Percentiles rank a stretch among this genome's conserved stretches.
Conservation (phyloP, 106 monocot genomes). For the Posidonia australis region DNA sequence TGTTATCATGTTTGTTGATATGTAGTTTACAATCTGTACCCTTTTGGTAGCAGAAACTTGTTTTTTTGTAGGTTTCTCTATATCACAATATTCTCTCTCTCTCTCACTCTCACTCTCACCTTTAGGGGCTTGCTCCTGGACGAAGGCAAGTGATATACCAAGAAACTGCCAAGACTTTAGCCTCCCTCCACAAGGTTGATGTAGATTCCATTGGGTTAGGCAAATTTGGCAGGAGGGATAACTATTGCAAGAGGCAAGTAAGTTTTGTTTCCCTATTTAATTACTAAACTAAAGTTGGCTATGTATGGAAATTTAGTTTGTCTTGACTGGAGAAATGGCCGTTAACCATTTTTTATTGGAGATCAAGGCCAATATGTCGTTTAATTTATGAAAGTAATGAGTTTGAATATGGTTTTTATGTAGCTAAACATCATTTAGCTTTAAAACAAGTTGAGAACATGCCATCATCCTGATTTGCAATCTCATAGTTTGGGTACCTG, state of each 20-base stretch:
- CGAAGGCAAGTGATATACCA: slow-evolving; percentile 55
- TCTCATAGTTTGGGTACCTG: too few species aligned
- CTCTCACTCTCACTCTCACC: too few species aligned
- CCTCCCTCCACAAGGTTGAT: slow-evolving; percentile 76
- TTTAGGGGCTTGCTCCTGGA: slow-evolving; percentile 61
- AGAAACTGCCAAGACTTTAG: slow-evolving; percentile 63
- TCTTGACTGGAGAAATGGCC: background rate
- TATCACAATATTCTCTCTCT: too few species aligned
- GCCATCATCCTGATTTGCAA: too few species aligned
- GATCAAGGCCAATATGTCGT: too few species aligned
- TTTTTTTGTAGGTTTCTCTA: too few species aligned
- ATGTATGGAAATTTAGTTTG: background rate
- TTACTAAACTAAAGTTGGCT: background rate
- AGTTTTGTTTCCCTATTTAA: slow-evolving; percentile 4
- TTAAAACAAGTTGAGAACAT: too few species aligned
- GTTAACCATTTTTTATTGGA: background rate
- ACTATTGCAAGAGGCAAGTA: slow-evolving; percentile 96
- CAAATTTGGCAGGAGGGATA: slow-evolving; percentile 77
- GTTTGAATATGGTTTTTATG: too few species aligned
- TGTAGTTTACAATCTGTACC: background rate
- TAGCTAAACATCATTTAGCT: too few species aligned
- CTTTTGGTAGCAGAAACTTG: too few species aligned
- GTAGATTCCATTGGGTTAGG: slow-evolving; percentile 64
- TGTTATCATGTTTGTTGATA: too few species aligned
- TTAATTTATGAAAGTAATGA: too few species aligned